Conservation (phyloP, 495 filamentous ascomycete species). For the Penicillium pulvis region DNA sequence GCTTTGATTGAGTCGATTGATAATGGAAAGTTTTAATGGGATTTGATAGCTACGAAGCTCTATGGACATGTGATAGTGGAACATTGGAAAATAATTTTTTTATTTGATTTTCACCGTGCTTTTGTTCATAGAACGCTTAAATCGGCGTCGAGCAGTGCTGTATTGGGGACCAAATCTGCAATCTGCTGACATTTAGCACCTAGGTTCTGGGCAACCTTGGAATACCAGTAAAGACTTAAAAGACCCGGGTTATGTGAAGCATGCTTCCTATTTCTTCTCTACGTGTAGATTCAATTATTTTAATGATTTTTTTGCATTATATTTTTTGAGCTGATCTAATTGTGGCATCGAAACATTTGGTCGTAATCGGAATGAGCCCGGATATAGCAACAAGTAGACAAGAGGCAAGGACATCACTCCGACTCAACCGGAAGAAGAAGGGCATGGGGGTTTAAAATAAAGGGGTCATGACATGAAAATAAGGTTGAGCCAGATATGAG, state of each 20-base stretch:
- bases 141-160: too few relatives aligned
- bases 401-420: neutral
- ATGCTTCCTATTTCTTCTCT: neutral
- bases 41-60: neutral
- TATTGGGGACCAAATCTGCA: too few relatives aligned
- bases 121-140: too few relatives aligned
- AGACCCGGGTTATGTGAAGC: neutral
- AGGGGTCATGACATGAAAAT: slow-evolving; percentile 7
- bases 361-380: neutral
- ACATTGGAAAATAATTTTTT: neutral
- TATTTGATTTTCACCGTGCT: neutral
- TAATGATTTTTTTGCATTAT: slow-evolving; percentile 17
- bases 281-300: slow-evolving; percentile 7
- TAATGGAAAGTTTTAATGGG: neutral
- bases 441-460: slow-evolving; percentile 14
- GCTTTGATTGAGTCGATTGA: slow-evolving; percentile 9
- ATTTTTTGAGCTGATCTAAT: neutral
- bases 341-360: slow-evolving; percentile 1
- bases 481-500: slow-evolving; percentile 9
- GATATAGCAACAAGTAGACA: neutral
- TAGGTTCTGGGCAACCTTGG: too few relatives aligned
- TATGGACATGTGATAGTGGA: neutral
- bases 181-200: too few relatives aligned
- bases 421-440: slow-evolving; percentile 1
- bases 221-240: too few relatives aligned